phyloP scores from a whole-genome alignment of 805 yeast species.

The Barnettozyma salicaria region DNA sequence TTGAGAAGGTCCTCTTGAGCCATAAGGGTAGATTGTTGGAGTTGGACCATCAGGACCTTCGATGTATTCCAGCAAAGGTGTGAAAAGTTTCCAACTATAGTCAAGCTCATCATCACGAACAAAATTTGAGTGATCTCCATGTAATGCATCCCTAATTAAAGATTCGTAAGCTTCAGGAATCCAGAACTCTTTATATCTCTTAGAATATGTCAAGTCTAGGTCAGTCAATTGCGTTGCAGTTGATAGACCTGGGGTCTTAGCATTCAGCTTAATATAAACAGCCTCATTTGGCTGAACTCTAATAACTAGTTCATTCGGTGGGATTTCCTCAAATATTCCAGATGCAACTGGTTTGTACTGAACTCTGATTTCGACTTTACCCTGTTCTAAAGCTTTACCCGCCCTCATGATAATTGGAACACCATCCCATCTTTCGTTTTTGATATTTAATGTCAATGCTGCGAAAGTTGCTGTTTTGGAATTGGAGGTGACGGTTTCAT shows the following conservation, averaged over 20 bases:
- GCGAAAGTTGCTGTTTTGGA: slow-evolving; percentile 93
- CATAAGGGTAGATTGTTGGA: slow-evolving; percentile 73
- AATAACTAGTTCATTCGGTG: slow-evolving; percentile 89
- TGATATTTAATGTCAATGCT: slow-evolving; percentile 69
- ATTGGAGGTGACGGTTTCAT: slow-evolving; percentile 74
- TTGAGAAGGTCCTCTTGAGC: slow-evolving; percentile 80
- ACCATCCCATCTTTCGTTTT: slow-evolving; percentile 97
- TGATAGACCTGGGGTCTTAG: slow-evolving; percentile 89
- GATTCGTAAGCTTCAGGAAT: slow-evolving; percentile 98
- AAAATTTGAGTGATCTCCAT: slow-evolving; percentile 94
- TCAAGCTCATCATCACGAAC: slow-evolving; percentile 98
- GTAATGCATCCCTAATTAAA: slow-evolving; percentile 80
- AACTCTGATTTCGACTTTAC: slow-evolving; percentile 90
- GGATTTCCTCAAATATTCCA: slow-evolving; percentile 75
- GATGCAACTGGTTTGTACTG: slow-evolving; percentile 84
- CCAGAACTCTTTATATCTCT: slow-evolving; percentile 81
- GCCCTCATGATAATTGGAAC: slow-evolving; percentile 95
- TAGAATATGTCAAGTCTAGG: slow-evolving; percentile 79
- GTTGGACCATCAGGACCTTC: slow-evolving; percentile 66
- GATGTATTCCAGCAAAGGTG: slow-evolving; percentile 78
- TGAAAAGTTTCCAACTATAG: slow-evolving; percentile 86
- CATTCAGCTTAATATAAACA: slow-evolving; percentile 85
- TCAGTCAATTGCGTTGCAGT: slow-evolving; percentile 81
- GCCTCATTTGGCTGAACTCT: slow-evolving; percentile 95
- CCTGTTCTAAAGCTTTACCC: slow-evolving; percentile 93